These are phyloP conservation scores for Protea cynaroides DNA, from an alignment of 164 flowering plant species.

Conservation along the genomic window DNA sequence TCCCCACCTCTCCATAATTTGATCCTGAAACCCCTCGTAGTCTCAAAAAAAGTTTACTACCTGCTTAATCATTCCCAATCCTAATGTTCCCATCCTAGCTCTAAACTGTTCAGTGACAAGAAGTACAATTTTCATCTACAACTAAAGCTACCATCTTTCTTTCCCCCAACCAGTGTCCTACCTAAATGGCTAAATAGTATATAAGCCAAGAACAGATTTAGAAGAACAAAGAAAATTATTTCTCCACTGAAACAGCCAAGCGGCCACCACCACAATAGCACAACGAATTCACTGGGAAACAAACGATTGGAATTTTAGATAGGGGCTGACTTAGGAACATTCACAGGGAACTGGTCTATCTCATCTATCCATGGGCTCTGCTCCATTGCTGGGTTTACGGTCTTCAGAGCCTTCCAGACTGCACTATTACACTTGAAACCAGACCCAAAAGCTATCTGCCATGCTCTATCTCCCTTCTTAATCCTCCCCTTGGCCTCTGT, in stretches of 20 bases:
- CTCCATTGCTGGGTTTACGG: slow-evolving; percentile 57
- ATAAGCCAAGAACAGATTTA: slow-evolving; percentile 2
- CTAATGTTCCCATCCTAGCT: not conserved
- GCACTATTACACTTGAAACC: slow-evolving; percentile 87
- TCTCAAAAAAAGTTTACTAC: not conserved
- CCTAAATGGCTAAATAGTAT: not conserved
- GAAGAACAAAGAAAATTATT: not conserved
- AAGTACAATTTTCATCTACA: too few relatives aligned
- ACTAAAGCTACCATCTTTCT: not conserved
- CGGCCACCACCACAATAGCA: too few relatives aligned
- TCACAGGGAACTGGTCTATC: slow-evolving; percentile 56
- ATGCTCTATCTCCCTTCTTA: slow-evolving; percentile 59
- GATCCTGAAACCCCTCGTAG: too few relatives aligned
- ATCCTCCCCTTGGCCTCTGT: slow-evolving; percentile 75
- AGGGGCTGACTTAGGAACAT: slow-evolving; percentile 49
- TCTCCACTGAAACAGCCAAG: not conserved
- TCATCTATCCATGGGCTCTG: slow-evolving; percentile 78
- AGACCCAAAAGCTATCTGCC: slow-evolving; percentile 87
- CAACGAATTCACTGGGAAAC: not conserved
- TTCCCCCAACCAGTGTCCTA: not conserved
- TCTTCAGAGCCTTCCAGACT: slow-evolving; percentile 67
- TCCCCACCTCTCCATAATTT: too few relatives aligned
- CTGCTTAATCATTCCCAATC: not conserved
- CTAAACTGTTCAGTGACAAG: too few relatives aligned
- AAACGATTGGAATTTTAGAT: slow-evolving; percentile 20